Evolutionary conservation across 805 yeast species (phyloP), one percentile per base, ranked within the genome.

Genomic region (Yarrowia divulgata): DNA sequence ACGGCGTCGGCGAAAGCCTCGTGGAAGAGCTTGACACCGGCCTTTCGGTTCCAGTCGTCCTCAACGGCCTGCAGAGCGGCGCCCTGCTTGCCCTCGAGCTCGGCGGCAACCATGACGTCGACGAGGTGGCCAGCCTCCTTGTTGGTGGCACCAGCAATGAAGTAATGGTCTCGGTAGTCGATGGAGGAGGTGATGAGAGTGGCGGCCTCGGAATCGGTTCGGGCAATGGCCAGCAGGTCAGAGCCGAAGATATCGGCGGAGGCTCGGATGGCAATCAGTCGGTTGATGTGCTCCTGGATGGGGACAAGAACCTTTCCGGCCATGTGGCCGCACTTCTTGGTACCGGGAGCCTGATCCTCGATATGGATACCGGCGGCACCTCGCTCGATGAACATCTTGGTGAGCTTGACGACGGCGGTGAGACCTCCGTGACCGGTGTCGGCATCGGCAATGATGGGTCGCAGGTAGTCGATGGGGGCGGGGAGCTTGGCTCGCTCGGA

Each of bases 341-440:
- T 94, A 76, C 98, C 97, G 69, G 98, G 97, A 69, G 98, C 97
- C 85, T 94, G 98, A 81, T 94, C 98, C 83, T 94, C 99, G 79
- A 94, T 93, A 80, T 94, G 99, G 76, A 94, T 93, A 78, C 98
- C 98, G 70, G 98, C 98, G 69, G 98, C 99, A 80, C 98, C 98
- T 76, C 96, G 88, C 83, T 94, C 98, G 75, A 94, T 91, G 78
- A 94, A 94, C 88, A 94, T 85, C 84, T 94, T 94, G 76, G 97
- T 93, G 79, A 94, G 87, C 82, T 94, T 94, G 82, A 93, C 90
- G 74, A 92, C 92, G 69, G 98, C 98, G 71, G 98, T 93, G 75
- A 93, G 85, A 79, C 99, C 98, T 81, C 99, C 99, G 80, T 94
- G 98, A 74, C 99, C 99, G 70, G 98, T 95, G 81, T 94, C 99